Evolutionary conservation across 2,329 filamentous ascomycete species (phyloP).

Genomic region (Teratosphaeria epicoccoides): DNA sequence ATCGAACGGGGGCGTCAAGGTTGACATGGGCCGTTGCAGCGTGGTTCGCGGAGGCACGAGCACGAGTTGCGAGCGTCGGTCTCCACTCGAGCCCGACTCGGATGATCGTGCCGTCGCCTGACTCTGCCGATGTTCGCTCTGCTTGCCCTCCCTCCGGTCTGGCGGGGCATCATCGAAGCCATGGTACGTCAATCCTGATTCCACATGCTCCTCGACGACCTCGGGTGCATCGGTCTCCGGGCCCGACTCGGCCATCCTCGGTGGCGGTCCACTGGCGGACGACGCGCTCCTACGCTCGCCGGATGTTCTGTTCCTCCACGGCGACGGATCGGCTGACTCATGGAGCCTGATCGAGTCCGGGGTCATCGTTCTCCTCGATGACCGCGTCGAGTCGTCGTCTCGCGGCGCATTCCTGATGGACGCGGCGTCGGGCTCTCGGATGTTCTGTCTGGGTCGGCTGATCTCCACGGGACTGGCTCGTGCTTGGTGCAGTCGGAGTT

Average conservation of each 20-base stretch:
- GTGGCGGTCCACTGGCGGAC: conserved; percentile 4
- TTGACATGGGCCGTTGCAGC: conserved; percentile 54
- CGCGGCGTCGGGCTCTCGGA: conserved; percentile 21
- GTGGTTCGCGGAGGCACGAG: conserved; percentile 36
- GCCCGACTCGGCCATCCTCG: conserved; percentile 16
- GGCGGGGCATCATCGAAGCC: conserved; percentile 31
- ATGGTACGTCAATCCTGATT: conserved; percentile 41
- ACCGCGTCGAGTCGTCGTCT: conserved; percentile 10
- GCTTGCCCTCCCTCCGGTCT: conserved; percentile 10
- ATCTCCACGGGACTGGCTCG: conserved; percentile 26
- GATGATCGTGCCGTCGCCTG: conserved; percentile 22
- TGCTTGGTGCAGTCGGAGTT: conserved; percentile 23
- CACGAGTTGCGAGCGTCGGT: conserved; percentile 18
- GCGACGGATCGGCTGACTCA: conserved; percentile 11
- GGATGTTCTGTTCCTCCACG: conserved; percentile 9
- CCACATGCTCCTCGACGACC: conserved; percentile 23
- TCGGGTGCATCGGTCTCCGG: conserved; percentile 12
- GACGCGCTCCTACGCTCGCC: conserved; percentile 9
- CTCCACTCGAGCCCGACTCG: conserved; percentile 20
- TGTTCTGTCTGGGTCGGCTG: conserved; percentile 18
- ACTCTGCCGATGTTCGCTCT: conserved; percentile 19
- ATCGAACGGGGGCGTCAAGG: conserved; percentile 67
- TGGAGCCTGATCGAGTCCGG: conserved; percentile 13
- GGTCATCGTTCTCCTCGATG: conserved; percentile 11
- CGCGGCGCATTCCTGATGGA: conserved; percentile 12